These are phyloP conservation scores for Trypanosomatidae sp. DNA, from an alignment of 208 protist genomes.

Conservation along the genomic window DNA sequence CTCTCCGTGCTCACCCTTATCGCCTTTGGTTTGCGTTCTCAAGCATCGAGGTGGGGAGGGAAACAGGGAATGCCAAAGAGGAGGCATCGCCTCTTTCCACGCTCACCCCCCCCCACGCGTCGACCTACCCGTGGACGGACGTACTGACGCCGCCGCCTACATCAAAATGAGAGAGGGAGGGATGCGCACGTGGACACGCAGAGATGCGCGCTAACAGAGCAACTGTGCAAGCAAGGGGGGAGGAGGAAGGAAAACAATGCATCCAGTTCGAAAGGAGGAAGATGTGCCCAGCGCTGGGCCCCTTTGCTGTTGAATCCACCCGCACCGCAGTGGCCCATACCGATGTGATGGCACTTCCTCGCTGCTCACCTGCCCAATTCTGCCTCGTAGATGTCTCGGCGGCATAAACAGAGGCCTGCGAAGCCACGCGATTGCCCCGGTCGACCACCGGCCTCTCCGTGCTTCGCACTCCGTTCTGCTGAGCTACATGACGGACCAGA, in stretches of 20 bases:
- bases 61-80: not conserved
- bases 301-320: not conserved
- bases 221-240: not conserved
- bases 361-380: not conserved
- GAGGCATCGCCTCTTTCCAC: not conserved
- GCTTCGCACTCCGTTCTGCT: not conserved
- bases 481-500: not conserved
- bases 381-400: not conserved
- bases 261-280: too few species aligned
- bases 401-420: not conserved
- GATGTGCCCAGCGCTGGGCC: not conserved
- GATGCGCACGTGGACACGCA: not conserved
- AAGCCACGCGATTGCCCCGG: not conserved
- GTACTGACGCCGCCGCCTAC: not conserved
- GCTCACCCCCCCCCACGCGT: too few species aligned
- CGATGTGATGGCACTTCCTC: not conserved
- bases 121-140: not conserved
- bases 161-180: slow-evolving; percentile 4
- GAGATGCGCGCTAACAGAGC: not conserved
- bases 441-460: not conserved
- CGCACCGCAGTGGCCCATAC: not conserved
- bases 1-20: not conserved
- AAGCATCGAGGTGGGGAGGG: not conserved
- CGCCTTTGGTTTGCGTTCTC: not conserved
- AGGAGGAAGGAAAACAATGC: not conserved